Evolutionary conservation across 345 rosid genomes (phyloP).

Genomic region (Erodium maritimum): DNA sequence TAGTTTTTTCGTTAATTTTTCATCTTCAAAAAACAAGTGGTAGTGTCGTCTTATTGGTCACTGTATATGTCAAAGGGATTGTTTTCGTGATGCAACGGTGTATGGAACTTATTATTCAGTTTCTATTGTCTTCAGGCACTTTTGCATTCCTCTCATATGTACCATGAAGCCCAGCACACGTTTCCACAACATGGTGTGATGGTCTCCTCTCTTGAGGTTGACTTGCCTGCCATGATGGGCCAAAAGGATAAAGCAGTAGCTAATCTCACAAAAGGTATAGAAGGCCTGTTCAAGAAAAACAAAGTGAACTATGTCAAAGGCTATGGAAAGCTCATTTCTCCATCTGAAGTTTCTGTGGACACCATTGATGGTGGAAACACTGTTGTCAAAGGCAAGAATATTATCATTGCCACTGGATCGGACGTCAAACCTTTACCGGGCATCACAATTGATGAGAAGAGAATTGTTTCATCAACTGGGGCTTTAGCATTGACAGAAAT

Average conservation of each 20-base stretch:
- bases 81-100: too few species aligned
- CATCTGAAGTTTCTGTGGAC: conserved; percentile 85
- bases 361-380: conserved; percentile 63
- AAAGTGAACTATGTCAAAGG: conserved; percentile 95
- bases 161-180: conserved; percentile 80
- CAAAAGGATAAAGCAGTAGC: conserved; percentile 94
- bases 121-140: too few species aligned
- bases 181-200: conserved; percentile 83
- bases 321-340: conserved; percentile 78
- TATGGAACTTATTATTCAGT: too few species aligned
- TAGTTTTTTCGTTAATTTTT: too few species aligned
- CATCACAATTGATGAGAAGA: conserved; percentile 83
- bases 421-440: conserved; percentile 96
- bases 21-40: too few species aligned
- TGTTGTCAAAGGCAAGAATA: conserved; percentile 80
- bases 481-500: conserved; percentile 63
- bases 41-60: too few species aligned
- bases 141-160: conserved; percentile 99
- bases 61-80: too few species aligned
- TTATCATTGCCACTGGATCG: conserved; percentile 87
- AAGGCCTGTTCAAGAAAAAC: conserved; percentile 96
- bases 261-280: conserved; percentile 78
- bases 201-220: conserved; percentile 80
- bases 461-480: conserved; percentile 92
- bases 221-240: conserved; percentile 88